These are phyloP conservation scores for Aspergillus ochraceus DNA, from an alignment of 2,329 filamentous ascomycete genomes.

Conservation along the genomic window DNA sequence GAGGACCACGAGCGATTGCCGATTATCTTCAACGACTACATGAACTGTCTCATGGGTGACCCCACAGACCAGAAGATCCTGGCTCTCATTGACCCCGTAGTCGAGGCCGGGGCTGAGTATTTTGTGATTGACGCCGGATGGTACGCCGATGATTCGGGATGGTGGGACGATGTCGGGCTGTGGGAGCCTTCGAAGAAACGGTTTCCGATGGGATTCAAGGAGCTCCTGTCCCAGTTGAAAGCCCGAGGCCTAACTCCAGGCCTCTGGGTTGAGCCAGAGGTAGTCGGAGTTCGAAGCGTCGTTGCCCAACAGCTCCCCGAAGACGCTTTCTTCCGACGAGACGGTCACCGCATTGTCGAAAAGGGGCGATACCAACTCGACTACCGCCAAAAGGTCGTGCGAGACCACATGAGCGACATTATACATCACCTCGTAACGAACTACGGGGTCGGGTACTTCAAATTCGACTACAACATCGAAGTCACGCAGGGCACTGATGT, in stretches of 20 bases:
- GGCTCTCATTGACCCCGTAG: constrained; percentile 30
- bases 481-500: constrained; percentile 35
- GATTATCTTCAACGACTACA: constrained; percentile 43
- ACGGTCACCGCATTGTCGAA: constrained; percentile 33
- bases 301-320: constrained; percentile 26
- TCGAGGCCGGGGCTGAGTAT: constrained; percentile 31
- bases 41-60: constrained; percentile 44
- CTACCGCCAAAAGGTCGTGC: constrained; percentile 29
- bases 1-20: constrained; percentile 29
- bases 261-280: constrained; percentile 39
- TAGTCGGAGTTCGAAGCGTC: constrained; percentile 32
- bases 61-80: constrained; percentile 35
- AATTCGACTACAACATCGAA: constrained; percentile 42
- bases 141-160: constrained; percentile 38
- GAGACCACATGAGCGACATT: constrained; percentile 23
- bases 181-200: constrained; percentile 35
- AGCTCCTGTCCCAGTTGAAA: constrained; percentile 25
- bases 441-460: constrained; percentile 36
- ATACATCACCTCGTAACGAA: constrained; percentile 25
- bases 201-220: constrained; percentile 33
- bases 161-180: constrained; percentile 40
- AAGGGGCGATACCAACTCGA: constrained; percentile 37
- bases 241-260: constrained; percentile 29
- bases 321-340: constrained; percentile 35
- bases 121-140: constrained; percentile 41